Percentiles rank a stretch among this genome's conserved stretches.
Evolutionary conservation across 1,139 yeast genomes (phyloP).

Genomic region (Wickerhamomyces sp.): DNA sequence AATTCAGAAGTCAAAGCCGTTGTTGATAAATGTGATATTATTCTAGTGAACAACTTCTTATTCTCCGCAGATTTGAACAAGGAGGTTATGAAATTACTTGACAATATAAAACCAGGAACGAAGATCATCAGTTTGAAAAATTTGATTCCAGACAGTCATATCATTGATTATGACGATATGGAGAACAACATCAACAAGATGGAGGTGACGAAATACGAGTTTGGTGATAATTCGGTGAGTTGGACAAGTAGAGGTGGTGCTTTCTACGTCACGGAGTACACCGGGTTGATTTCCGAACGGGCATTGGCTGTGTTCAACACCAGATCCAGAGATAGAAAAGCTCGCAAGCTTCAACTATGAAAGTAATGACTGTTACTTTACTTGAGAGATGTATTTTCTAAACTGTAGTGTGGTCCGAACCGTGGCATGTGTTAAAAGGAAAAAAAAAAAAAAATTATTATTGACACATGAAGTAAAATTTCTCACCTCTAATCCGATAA

Average conservation of each 20-base stretch:
- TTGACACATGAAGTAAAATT: too few species aligned
- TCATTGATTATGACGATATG: constrained; percentile 46
- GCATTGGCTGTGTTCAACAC: constrained; percentile 28
- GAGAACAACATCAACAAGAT: constrained; percentile 63
- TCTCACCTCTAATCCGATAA: too few species aligned
- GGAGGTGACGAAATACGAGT: constrained; percentile 56
- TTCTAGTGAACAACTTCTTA: constrained; percentile 76
- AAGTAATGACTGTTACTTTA: too few species aligned
- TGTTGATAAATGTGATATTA: constrained; percentile 61
- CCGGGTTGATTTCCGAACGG: constrained; percentile 16
- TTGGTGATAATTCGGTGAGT: constrained; percentile 71
- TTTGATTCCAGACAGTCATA: constrained; percentile 53
- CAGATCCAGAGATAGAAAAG: constrained; percentile 21
- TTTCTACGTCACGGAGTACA: constrained; percentile 62
- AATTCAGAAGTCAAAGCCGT: constrained; percentile 50
- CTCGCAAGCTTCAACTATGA: too few species aligned
- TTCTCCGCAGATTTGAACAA: constrained; percentile 71
- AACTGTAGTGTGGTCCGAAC: too few species aligned
- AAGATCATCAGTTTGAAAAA: constrained; percentile 76
- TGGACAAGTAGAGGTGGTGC: constrained; percentile 89
- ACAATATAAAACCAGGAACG: constrained; percentile 66
- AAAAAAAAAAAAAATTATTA: too few species aligned
- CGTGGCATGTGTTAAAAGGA: too few species aligned
- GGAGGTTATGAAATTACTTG: constrained; percentile 60
- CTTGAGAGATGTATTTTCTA: too few species aligned